Base-by-base conservation (phyloP, 1,284 basidiomycete species). In the Irpex rosettiformis region DNA sequence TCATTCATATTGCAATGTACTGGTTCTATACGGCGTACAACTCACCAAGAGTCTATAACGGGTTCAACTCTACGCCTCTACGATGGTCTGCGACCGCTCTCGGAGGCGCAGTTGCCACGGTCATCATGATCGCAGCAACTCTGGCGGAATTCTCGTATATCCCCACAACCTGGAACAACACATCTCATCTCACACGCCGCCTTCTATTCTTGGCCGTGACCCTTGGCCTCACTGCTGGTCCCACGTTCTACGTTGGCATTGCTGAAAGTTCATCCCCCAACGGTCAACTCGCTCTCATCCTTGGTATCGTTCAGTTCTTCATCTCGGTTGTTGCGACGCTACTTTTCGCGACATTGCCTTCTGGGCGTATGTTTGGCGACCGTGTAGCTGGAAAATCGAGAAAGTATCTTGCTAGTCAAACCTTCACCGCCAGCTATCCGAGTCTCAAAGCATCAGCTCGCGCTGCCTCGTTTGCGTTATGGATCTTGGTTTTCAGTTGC, bases 21-120 rank as follows among this genome's bases (percentile, higher is more conserved):
- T 97, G 90, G 85, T 96, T 89, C 78, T 98, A 95, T 76, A 97
- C 94, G 28, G 83, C 94, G 21, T 98, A 85, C 81, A 98, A 98
- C 76, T 90, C 96, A 22, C 94, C 93, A 2, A 84, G 82, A 52
- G 79, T 98, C 65, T 98, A 98, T 75, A 75, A 79, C 54, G 77
- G 77, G 13, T 69, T 74, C 13, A 75, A 82, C 8, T 83, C 86
- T 1, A 73, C 84, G 18, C 89, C 94, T 13, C 83, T 97, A 82
- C 79, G 82, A 21, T 96, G 91, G 92, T 94, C 91, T 25, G 92
- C 90, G 22, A 88, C 88, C 8, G 95, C 93, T 3, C 83, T 97
- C 1, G 95, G 95, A 52, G 95, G 95, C 57, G 92, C 89, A 2
- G 91, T 97, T 51, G 87, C 95, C 1, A 91, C 93, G 0, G 68